Conservation (phyloP, 2,329 filamentous ascomycete species). For the Aureobasidium sp. region DNA sequence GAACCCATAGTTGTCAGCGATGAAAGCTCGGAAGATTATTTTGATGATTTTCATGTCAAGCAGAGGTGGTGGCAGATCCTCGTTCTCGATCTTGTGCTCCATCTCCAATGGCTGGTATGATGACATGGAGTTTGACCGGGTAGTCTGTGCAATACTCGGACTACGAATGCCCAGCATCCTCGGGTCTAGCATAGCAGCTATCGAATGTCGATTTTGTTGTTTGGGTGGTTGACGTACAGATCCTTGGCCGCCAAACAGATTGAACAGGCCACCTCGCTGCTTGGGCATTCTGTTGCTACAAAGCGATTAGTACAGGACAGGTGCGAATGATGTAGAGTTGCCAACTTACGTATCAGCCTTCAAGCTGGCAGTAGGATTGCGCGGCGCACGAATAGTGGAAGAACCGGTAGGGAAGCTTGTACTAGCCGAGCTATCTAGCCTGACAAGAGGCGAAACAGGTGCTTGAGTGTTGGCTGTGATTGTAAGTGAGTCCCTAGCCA, state of each 20-base stretch:
- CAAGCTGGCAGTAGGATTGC: background rate
- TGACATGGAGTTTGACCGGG: background rate
- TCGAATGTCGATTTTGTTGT: slow-evolving; percentile 6
- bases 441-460: background rate
- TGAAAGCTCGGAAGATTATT: slow-evolving; percentile 46
- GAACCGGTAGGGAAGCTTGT: background rate
- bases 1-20: slow-evolving; percentile 85
- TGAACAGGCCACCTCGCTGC: slow-evolving; percentile 3
- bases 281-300: background rate
- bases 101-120: slow-evolving; percentile 64
- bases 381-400: background rate
- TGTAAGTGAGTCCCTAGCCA: background rate
- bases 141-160: background rate
- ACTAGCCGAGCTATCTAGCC: background rate
- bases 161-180: background rate
- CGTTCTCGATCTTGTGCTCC: slow-evolving; percentile 78
- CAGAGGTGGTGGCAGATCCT: slow-evolving; percentile 73
- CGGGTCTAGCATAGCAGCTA: slow-evolving; percentile 2
- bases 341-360: background rate
- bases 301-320: background rate
- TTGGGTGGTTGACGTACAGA: background rate
- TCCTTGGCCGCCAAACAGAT: slow-evolving; percentile 2
- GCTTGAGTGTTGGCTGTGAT: background rate
- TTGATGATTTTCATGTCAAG: slow-evolving; percentile 48
- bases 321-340: no score